These are phyloP conservation scores for Neurospora terricola DNA, from an alignment of 495 filamentous ascomycete species.

Conservation along the genomic window DNA sequence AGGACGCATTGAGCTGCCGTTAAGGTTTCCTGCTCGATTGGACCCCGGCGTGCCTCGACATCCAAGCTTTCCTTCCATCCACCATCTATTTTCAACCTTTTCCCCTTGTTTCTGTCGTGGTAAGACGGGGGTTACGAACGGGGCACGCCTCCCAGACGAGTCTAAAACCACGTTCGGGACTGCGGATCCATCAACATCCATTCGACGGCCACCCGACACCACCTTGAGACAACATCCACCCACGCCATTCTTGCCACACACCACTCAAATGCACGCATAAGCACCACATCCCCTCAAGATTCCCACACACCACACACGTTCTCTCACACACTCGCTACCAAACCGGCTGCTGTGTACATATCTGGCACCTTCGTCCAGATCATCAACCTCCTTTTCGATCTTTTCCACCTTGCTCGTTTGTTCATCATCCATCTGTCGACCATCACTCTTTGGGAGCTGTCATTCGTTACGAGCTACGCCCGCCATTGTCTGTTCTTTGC, in stretches of 20 bases:
- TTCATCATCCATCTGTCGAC: background rate
- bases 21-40: background rate
- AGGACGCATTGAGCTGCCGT: background rate
- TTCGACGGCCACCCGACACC: background rate
- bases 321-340: background rate
- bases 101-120: background rate
- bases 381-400: background rate
- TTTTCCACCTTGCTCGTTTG: background rate
- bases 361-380: background rate
- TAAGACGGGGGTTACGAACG: background rate
- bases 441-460: background rate
- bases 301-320: background rate
- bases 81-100: background rate
- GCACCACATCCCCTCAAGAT: background rate
- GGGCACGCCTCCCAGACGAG: background rate
- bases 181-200: background rate
- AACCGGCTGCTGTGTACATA: background rate
- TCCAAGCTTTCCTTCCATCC: background rate
- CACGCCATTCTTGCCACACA: background rate
- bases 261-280: background rate
- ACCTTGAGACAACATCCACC: background rate
- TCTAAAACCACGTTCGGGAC: background rate
- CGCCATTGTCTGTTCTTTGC: background rate
- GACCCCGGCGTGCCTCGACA: background rate
- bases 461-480: background rate